Base-by-base conservation (phyloP, 2,329 filamentous ascomycete species). In the Aspergillus sp. region DNA sequence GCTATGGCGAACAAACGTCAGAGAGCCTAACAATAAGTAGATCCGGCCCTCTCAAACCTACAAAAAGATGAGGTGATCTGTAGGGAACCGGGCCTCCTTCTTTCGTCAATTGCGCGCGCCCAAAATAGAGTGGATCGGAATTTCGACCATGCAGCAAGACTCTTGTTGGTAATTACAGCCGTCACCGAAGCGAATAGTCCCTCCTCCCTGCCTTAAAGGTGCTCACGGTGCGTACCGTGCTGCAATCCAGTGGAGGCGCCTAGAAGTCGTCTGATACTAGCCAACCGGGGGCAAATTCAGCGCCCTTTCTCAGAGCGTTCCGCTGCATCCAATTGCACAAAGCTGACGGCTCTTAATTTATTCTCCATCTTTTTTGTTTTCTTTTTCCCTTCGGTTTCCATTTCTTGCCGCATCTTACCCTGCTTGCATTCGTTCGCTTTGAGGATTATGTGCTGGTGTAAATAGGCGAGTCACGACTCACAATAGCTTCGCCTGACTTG, bases 111-210 rank as follows among this genome's bases (percentile, higher is more conserved):
- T 27, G 52, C 45, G 47, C 51, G 51, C 53, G 54, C 63, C 62
- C 60, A 62, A 62, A 65, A 64, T 65, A 65, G 62, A 65, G 62
- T 61, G 63, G 62, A 62, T 60, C 62, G 56, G 61, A 54, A 49
- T 58, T 62, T 57, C 45, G 47, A 37, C 57, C 54, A 55, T 63
- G 61, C 59, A 63, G 59, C 52, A 60, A 44, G 61, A 56, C 61
- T 60, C 47, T 54, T 51, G 52, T 56, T 47, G 55, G 53, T 57
- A 51, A 54, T 55, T 61, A 55, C 56, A 51, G 41, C 50, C 45
- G 49, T 60, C 47, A 60, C 43, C 43, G 23, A 54, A 48, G 31
- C 59, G 40, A 61, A 60, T 59, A 59, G 58, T 60, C 43, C 54
- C 57, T 60, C 58, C 52, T 62, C 52, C 52, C 59, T 64, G 58